Evolutionary conservation across 805 yeast genomes (phyloP), one percentile per base, ranked within the genome.

Genomic region (Grigorovia transvaalensis): DNA sequence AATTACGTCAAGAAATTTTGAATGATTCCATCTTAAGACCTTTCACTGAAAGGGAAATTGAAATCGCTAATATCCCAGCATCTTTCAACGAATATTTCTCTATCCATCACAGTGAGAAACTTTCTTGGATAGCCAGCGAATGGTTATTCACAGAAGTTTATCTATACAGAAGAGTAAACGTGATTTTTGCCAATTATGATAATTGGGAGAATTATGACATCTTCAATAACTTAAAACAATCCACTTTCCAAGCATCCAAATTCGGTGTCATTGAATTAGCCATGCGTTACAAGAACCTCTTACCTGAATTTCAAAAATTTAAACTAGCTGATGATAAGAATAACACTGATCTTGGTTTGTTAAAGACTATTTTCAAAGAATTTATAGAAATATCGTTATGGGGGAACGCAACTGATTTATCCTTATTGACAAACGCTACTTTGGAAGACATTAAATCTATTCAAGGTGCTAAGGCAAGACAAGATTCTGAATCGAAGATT

Each of bases 331-430:
- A 38, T 13, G 18, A 29, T 9, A 48, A 46, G 1, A 50, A 33
- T 17, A 53, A 55, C 3, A 54, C 58, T 17, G 77, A 74, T 52
- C 54, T 54, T 1, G 81, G 77, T 4, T 66, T 76, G 0, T 66
- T 82, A 55, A 66, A 74, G 54, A 59, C 84, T 12, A 71, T 88
- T 46, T 90, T 89, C 73, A 78, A 75, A 55, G 99, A 93, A 65
- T 85, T 90, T 56, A 70, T 86, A 45, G 96, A 89, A 64, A 79
- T 91, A 51, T 87, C 96, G 0, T 70, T 93, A 50, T 93, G 99
- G 99, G 99, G 99, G 29, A 93, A 93, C 68, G 97, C 98, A 18
- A 88, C 97, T 4, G 99, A 93, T 68, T 76, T 93, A 62, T 88
- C 97, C 0, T 72, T 95, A 50, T 74, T 93, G 56, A 90, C 95